These are phyloP conservation scores for Limtongia smithiae DNA, from an alignment of 805 yeast genomes.

Conservation along the genomic window DNA sequence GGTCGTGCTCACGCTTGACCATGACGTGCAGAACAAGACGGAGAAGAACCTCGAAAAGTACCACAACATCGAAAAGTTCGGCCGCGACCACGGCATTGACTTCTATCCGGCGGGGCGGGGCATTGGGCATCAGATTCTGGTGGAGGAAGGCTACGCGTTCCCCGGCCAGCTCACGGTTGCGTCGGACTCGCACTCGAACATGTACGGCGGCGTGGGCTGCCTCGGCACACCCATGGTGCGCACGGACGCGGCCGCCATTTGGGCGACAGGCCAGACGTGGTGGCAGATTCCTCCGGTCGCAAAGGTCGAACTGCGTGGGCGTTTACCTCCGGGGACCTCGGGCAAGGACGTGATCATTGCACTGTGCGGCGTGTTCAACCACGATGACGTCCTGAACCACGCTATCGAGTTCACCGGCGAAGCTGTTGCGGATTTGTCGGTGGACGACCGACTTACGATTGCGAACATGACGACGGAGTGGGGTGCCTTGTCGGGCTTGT, in stretches of 20 bases:
- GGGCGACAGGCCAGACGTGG: slow-evolving; percentile 99
- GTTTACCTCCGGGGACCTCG: slow-evolving; percentile 78
- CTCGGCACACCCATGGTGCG: slow-evolving; percentile 97
- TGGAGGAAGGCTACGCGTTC: slow-evolving; percentile 97
- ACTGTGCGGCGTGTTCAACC: slow-evolving; percentile 84
- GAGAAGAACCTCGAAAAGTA: slow-evolving; percentile 88
- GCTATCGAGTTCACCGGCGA: slow-evolving; percentile 93
- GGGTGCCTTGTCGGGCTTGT: slow-evolving; percentile 96
- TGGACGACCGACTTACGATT: slow-evolving; percentile 84
- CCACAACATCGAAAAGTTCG: slow-evolving; percentile 82
- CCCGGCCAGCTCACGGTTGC: slow-evolving; percentile 93
- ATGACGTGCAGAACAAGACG: slow-evolving; percentile 91
- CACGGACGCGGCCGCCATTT: slow-evolving; percentile 97
- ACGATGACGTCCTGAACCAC: slow-evolving; percentile 84
- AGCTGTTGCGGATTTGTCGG: slow-evolving; percentile 61
- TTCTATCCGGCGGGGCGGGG: slow-evolving; percentile 99
- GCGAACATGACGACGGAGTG: slow-evolving; percentile 98
- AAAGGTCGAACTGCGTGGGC: slow-evolving; percentile 77
- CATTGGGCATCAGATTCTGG: slow-evolving; percentile 98
- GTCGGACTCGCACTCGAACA: slow-evolving; percentile 95
- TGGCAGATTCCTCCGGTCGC: slow-evolving; percentile 99
- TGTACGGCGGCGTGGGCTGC: slow-evolving; percentile 95
- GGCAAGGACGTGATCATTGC: slow-evolving; percentile 98
- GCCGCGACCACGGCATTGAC: slow-evolving; percentile 85
- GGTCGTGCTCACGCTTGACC: slow-evolving; percentile 94